Evolutionary conservation across 768 basidiomycete species (phyloP), one percentile per base, ranked within the genome.

Genomic region (Psilocybe subaeruginosa): DNA sequence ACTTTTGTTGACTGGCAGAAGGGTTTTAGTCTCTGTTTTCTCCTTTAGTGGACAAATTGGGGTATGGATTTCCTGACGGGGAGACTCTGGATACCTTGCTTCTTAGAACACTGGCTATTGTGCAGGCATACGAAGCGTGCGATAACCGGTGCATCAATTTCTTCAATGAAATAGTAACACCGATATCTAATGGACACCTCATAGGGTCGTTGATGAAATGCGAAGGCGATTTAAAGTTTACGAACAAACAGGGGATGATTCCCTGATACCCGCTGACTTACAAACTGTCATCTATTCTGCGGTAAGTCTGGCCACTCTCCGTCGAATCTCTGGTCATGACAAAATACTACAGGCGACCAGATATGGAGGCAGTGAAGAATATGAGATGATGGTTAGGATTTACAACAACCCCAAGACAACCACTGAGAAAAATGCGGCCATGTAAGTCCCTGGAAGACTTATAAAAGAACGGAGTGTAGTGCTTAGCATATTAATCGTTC

Each of bases 211-310:
- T 64, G 77, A 82, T 50, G 91, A 93, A 69, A 77, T 97, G 53
- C 77, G 80, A 66, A 74, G 76, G 23, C 88, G 92, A 58, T 98
- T 97, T 78, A 75, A 79, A 37, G 76, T 83, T 29, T 93, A 88
- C 70, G 72, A 89, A 67, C 80, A 85, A 60, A 91, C 86, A 12
- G 85, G 85, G 8, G 91, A 97, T 69, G 85, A 90, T 66, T 89
- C 88, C 0, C 78, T 74, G 56, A 92, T 99, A 65, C 92, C 93
- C 6, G 83, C 86, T 27, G 96, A 98, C 75, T 74, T 99, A 48
- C 83, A 90, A 65, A 68, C 78, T 33, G 74, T 80, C 41, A 85
- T 85, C 46, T 88, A 80, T 72, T 66, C 71, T 30, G 78, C 75
- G 53, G 89, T 90, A 64, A 16, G 83, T 14, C 8, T 56, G 5